Conservation (phyloP, 2,329 filamentous ascomycete species). For the Arthrobotrys entomopaga region DNA sequence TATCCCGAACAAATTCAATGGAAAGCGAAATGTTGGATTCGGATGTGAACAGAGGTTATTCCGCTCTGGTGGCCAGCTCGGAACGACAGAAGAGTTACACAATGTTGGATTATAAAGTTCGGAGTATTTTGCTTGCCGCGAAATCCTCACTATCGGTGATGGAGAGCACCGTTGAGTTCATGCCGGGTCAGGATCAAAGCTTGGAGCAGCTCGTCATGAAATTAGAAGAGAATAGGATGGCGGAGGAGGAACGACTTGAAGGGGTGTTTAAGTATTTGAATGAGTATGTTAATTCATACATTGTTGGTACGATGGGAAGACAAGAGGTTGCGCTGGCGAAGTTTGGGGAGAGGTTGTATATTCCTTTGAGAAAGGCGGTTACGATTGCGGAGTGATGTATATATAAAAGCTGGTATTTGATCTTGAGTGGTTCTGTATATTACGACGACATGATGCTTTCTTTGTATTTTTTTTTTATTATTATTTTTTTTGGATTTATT, state of each 20-base stretch:
- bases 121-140: conserved; percentile 24
- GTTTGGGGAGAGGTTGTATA: conserved; percentile 49
- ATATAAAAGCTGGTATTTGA: background rate
- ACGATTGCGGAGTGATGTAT: conserved; percentile 1
- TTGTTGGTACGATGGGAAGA: conserved; percentile 33
- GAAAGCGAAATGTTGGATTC: conserved; percentile 44
- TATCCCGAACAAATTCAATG: conserved; percentile 24
- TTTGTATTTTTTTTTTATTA: background rate
- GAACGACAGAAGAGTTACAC: conserved; percentile 44
- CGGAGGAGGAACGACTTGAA: conserved; percentile 30
- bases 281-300: conserved; percentile 43
- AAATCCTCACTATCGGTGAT: conserved; percentile 24
- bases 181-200: conserved; percentile 37
- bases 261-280: conserved; percentile 32
- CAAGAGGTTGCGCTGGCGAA: conserved; percentile 39
- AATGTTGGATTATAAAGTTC: conserved; percentile 24
- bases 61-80: conserved; percentile 31
- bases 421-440: background rate
- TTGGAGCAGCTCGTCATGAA: conserved; percentile 7
- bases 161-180: conserved; percentile 35
- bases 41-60: conserved; percentile 44
- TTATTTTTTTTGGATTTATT: background rate
- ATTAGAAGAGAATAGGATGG: conserved; percentile 8
- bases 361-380: conserved; percentile 24
- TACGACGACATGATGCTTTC: too few species aligned